Evolutionary conservation across 345 rosid species (phyloP).

Genomic region (Lumnitzera littorea): DNA sequence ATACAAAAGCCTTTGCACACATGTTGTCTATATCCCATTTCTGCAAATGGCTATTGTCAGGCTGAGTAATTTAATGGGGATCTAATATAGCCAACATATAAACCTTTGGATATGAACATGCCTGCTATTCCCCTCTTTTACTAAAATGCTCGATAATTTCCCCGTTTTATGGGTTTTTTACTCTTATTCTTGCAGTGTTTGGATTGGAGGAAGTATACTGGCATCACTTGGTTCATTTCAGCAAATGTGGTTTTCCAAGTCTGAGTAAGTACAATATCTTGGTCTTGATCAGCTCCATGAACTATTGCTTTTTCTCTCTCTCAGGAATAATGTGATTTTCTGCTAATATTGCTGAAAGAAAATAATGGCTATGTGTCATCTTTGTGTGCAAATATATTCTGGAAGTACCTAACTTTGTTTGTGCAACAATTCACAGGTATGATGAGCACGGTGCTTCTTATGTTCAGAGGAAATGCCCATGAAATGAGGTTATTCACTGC

Average conservation of each 20-base stretch:
- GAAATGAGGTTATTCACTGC: conserved; percentile 6
- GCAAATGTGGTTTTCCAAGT: conserved; percentile 97
- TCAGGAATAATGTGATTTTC: not conserved
- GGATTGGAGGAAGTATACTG: conserved; percentile 90
- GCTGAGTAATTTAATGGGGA: too few species aligned
- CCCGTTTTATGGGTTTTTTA: too few species aligned
- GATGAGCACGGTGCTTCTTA: conserved; percentile 98
- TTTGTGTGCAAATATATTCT: too few species aligned
- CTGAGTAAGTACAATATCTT: conserved; percentile 40
- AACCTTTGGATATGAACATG: too few species aligned
- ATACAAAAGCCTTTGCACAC: too few species aligned
- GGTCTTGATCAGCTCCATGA: not conserved
- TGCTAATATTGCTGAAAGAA: not conserved
- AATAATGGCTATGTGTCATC: not conserved
- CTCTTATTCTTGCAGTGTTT: conserved; percentile 49
- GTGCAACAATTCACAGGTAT: conserved; percentile 44
- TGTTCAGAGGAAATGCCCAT: conserved; percentile 94
- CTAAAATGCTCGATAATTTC: too few species aligned
- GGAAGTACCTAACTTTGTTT: not conserved
- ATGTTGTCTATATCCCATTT: too few species aligned
- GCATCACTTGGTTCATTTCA: conserved; percentile 93
- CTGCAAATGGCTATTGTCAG: too few species aligned
- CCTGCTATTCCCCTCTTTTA: too few species aligned
- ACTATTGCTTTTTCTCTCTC: not conserved
- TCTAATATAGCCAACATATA: too few species aligned